Evolutionary conservation across 2,329 filamentous ascomycete genomes (phyloP), one percentile per base, ranked within the genome.

Genomic region (Mariannaea sp.): DNA sequence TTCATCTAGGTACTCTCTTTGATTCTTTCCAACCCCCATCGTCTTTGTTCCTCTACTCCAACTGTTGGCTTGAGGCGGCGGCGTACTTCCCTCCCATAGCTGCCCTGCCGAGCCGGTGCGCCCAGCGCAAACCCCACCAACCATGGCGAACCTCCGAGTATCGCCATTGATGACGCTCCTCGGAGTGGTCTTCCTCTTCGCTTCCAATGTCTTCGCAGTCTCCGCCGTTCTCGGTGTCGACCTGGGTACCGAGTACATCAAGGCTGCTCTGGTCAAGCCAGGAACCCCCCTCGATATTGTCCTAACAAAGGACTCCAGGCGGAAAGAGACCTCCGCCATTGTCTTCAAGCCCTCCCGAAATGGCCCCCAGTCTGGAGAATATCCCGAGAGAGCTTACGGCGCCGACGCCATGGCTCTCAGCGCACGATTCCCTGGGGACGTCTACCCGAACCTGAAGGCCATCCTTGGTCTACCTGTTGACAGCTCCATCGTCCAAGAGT

Each of bases 221-320:
- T 77, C 90, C 7, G 90, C 91, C 47, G 92, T 97, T 14, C 79
- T 99, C 17, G 94, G 94, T 59, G 83, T 99, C 66, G 94, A 99
- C 74, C 81, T 99, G 49, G 94, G 94, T 63, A 97, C 94, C 51
- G 91, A 96, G 72, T 97, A 96, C 76, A 89, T 99, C 77, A 99
- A 97, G 78, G 93, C 93, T 22, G 87, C 90, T 12, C 84, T 99
- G 35, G 93, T 99, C 57, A 97, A 97, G 77, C 94, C 94, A 2
- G 94, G 94, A 56, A 93, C 96, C 46, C 94, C 94, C 9, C 90
- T 99, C 70, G 94, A 99, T 64, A 97, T 99, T 61, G 93, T 99
- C 71, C 83, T 97, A 51, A 97, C 92, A 24, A 99, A 97, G 72
- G 94, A 99, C 76, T 97, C 94, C 24, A 90, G 96, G 73, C 88